These are phyloP conservation scores for Lupinus albus DNA, from an alignment of 306 rosid genomes.

Conservation along the genomic window DNA sequence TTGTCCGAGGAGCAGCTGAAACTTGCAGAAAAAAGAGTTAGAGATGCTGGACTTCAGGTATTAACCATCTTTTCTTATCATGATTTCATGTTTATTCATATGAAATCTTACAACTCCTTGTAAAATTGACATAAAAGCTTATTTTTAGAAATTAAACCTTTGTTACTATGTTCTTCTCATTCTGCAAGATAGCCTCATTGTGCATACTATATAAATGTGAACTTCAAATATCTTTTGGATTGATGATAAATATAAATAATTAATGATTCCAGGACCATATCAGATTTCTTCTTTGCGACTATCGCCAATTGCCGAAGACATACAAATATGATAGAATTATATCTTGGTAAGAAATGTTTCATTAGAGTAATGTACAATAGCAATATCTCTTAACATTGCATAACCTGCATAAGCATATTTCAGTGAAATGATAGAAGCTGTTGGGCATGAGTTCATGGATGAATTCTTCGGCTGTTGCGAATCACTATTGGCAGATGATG, in stretches of 20 bases:
- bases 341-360: conserved; percentile 69
- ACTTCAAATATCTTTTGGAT: conserved; percentile 15
- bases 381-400: conserved; percentile 17
- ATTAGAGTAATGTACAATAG: neutral
- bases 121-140: neutral
- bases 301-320: conserved; percentile 68
- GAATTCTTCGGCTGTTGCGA: conserved; percentile 80
- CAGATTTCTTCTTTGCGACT: conserved; percentile 75
- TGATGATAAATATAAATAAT: neutral
- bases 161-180: conserved; percentile 21
- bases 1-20: conserved; percentile 77
- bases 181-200: neutral
- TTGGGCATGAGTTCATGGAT: conserved; percentile 83
- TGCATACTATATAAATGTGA: neutral
- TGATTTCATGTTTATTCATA: neutral
- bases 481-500: conserved; percentile 66
- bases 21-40: conserved; percentile 66
- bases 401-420: conserved; percentile 37
- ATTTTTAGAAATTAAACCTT: neutral
- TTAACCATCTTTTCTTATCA: neutral
- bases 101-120: neutral
- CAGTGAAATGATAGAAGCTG: conserved; percentile 89
- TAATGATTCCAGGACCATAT: conserved; percentile 60
- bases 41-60: conserved; percentile 83
- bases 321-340: conserved; percentile 73